Evolutionary conservation across 768 basidiomycete genomes (phyloP).

Genomic region (Phylloporus rhodoxanthus): DNA sequence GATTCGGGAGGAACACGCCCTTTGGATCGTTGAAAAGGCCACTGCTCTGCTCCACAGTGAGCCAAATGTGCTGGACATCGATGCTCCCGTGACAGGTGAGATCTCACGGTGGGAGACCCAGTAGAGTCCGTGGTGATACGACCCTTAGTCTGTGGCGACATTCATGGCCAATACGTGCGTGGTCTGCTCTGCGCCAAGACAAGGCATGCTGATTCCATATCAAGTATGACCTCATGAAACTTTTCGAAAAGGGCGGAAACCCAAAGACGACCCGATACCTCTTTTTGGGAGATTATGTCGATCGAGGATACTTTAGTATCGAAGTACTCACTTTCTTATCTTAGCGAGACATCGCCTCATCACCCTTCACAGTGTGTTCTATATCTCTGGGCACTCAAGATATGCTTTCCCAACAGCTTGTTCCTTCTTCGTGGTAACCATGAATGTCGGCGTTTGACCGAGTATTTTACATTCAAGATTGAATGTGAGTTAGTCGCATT

Average conservation of each 20-base stretch:
- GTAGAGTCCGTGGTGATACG: background rate
- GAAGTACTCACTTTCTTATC: conserved; percentile 40
- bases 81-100: conserved; percentile 68
- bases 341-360: conserved; percentile 2
- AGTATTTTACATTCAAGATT: conserved; percentile 59
- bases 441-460: conserved; percentile 60
- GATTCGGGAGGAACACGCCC: conserved; percentile 58
- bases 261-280: conserved; percentile 69
- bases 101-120: background rate
- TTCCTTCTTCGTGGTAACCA: conserved; percentile 62
- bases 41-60: conserved; percentile 52
- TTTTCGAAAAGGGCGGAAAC: conserved; percentile 72
- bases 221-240: conserved; percentile 74
- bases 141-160: conserved; percentile 13
- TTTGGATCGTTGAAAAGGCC: conserved; percentile 59
- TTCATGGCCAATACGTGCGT: conserved; percentile 23
- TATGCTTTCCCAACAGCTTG: conserved; percentile 55
- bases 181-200: background rate
- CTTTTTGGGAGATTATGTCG: conserved; percentile 72
- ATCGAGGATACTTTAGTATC: conserved; percentile 71
- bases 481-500: conserved; percentile 31
- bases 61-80: conserved; percentile 62
- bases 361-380: conserved; percentile 40
- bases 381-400: conserved; percentile 59
- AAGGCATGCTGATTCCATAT: conserved; percentile 10